Evolutionary conservation across 352 stramenopile species (phyloP).

Genomic region (Globisporangium echinulatum): DNA sequence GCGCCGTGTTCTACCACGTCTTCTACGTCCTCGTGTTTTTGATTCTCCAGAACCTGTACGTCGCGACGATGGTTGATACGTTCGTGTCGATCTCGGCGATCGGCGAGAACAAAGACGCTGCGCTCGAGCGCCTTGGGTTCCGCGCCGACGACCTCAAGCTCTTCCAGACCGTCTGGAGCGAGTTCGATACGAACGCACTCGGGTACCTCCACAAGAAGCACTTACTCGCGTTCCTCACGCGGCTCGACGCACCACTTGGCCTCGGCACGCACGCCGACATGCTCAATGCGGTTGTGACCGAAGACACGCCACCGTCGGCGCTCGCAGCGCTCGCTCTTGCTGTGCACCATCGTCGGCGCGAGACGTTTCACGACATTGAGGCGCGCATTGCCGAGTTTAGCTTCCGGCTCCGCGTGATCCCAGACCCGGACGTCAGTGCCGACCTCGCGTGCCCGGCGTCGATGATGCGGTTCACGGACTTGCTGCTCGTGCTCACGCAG

Average conservation of each 20-base stretch:
- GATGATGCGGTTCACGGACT: slow-evolving; percentile 73
- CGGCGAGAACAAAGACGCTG: slow-evolving; percentile 45
- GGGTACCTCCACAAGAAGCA: slow-evolving; percentile 73
- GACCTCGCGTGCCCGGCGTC: slow-evolving; percentile 38
- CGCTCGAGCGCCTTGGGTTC: slow-evolving; percentile 58
- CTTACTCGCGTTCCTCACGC: slow-evolving; percentile 46
- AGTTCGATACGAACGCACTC: slow-evolving; percentile 66
- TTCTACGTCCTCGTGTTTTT: slow-evolving; percentile 79
- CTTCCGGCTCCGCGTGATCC: slow-evolving; percentile 51
- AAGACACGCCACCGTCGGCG: slow-evolving; percentile 29
- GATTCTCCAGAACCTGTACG: slow-evolving; percentile 78
- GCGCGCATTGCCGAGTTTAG: slow-evolving; percentile 60
- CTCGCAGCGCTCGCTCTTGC: slow-evolving; percentile 16
- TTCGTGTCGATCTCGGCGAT: slow-evolving; percentile 72
- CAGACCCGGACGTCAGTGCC: slow-evolving; percentile 40
- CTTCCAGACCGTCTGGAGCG: slow-evolving; percentile 67
- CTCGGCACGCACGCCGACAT: slow-evolving; percentile 35
- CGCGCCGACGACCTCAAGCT: slow-evolving; percentile 44
- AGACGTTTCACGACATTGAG: slow-evolving; percentile 66
- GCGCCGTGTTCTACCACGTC: slow-evolving; percentile 65
- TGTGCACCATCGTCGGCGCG: slow-evolving; percentile 41
- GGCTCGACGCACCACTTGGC: slow-evolving; percentile 46
- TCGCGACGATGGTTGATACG: slow-evolving; percentile 76
- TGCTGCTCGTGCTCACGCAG: slow-evolving; percentile 63
- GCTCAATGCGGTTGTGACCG: slow-evolving; percentile 22